phyloP scores from a whole-genome alignment of 148 eudicot genomes.

The Chenopodium suecicum region DNA sequence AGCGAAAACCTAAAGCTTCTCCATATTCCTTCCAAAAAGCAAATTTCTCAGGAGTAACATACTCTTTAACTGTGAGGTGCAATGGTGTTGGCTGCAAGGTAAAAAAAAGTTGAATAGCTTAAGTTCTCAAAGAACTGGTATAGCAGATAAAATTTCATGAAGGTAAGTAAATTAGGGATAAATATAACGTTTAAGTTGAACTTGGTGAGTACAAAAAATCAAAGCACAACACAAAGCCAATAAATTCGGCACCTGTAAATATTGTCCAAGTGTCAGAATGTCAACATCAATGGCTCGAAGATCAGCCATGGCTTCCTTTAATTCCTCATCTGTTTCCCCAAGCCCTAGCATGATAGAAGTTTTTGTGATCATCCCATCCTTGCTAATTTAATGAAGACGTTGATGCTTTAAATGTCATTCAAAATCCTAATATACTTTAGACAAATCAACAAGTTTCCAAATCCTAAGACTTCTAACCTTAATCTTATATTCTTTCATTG shows the following conservation, averaged over 20 bases:
- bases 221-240: neutral
- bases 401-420: neutral
- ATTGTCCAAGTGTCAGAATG: slow-evolving; percentile 88
- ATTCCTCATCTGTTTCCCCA: slow-evolving; percentile 87
- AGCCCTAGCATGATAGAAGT: slow-evolving; percentile 93
- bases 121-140: neutral
- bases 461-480: neutral
- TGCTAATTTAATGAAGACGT: slow-evolving; percentile 16
- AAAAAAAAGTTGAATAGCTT: neutral
- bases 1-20: slow-evolving; percentile 91
- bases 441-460: too few relatives aligned
- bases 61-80: slow-evolving; percentile 93
- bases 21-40: slow-evolving; percentile 88
- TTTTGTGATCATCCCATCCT: slow-evolving; percentile 91
- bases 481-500: neutral
- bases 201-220: neutral
- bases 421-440: neutral
- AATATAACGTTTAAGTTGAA: neutral
- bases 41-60: slow-evolving; percentile 81
- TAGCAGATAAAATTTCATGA: neutral
- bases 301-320: slow-evolving; percentile 80
- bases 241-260: slow-evolving; percentile 58
- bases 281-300: slow-evolving; percentile 84
- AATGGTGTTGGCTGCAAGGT: slow-evolving; percentile 88
- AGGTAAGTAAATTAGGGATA: too few relatives aligned